Evolutionary conservation across 495 filamentous ascomycete species (phyloP), one percentile per base, ranked within the genome.

Genomic region (Neohortaea acidophila): DNA sequence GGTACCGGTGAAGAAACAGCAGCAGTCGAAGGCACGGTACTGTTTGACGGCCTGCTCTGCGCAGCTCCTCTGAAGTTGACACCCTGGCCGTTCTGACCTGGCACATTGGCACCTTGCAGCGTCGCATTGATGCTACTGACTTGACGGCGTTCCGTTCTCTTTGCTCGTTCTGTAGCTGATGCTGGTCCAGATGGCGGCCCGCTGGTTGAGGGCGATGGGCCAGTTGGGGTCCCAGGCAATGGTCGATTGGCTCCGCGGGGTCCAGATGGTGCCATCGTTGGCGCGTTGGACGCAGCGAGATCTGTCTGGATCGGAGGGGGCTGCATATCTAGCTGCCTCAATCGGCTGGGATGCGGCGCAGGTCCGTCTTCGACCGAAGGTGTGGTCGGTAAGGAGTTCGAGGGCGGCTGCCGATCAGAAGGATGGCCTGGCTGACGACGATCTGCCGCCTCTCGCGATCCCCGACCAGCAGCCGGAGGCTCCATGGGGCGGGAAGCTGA

Each of bases 291-390:
- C 4, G 22, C 8, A 33, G 20, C n/a, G 3, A 36, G 9, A 17
- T 35, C 41, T 5, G 43, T 40, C 29, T 40, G 36, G 10, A 46
- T 30, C 10, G 42, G 25, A 11, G 42, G 19, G n/a, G 36, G 42
- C 21, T 43, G 19, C 28, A 31, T 13, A n/a, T 8, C 23, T 33
- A 56, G 36, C 21, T 51, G 36, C 11, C 19, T 37, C 32, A 55
- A 22, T 0, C 57, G 57, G 36, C 53, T 58, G 2, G 57, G 57
- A 39, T 60, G 57, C 17, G 58, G 41, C 18, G 47, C 41, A 12
- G 51, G 17, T 8, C 17, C 36, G 4, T 38, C 13, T 15, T 49
- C 51, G 13, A 39, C 28, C 7, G 51, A 15, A 11, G 48, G 36
- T 6, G 54, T 48, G 12, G 49, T 33, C 12, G 48, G 45, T 11